Evolutionary conservation across 1,284 basidiomycete species (phyloP).

Genomic region (Puccinia horiana): DNA sequence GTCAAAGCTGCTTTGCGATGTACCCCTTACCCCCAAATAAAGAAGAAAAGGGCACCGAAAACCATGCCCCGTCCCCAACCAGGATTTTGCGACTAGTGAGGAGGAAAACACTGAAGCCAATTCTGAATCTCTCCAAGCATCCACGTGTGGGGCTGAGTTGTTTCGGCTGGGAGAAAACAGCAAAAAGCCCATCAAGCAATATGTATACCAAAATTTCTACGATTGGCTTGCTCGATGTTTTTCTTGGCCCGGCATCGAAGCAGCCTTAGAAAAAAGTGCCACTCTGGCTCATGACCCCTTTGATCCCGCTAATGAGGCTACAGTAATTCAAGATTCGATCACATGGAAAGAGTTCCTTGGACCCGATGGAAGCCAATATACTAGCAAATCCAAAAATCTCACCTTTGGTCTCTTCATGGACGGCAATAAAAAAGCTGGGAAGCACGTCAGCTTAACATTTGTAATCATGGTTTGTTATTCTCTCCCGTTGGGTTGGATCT

Average conservation of each 20-base stretch:
- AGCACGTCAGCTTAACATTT: slow-evolving; percentile 18
- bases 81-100: background rate
- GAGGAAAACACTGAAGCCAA: background rate
- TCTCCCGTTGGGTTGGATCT: slow-evolving; percentile 54
- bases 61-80: background rate
- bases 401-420: slow-evolving; percentile 47
- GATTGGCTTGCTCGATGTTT: slow-evolving; percentile 34
- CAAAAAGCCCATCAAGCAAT: slow-evolving; percentile 8
- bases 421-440: slow-evolving; percentile 1
- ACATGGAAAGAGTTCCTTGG: slow-evolving; percentile 38
- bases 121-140: background rate
- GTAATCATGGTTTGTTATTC: slow-evolving; percentile 17
- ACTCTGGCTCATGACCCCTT: background rate
- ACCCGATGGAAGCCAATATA: slow-evolving; percentile 26
- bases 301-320: background rate
- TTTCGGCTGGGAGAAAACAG: too few relatives aligned
- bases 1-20: slow-evolving; percentile 31
- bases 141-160: background rate
- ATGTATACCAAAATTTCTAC: slow-evolving; percentile 31
- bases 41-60: too few relatives aligned
- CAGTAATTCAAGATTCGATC: slow-evolving; percentile 26
- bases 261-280: background rate
- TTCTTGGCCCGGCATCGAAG: slow-evolving; percentile 26
- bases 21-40: slow-evolving; percentile 29
- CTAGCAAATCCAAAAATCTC: background rate